Evolutionary conservation across 495 filamentous ascomycete genomes (phyloP).

Genomic region (Hyaloscypha finlandica): DNA sequence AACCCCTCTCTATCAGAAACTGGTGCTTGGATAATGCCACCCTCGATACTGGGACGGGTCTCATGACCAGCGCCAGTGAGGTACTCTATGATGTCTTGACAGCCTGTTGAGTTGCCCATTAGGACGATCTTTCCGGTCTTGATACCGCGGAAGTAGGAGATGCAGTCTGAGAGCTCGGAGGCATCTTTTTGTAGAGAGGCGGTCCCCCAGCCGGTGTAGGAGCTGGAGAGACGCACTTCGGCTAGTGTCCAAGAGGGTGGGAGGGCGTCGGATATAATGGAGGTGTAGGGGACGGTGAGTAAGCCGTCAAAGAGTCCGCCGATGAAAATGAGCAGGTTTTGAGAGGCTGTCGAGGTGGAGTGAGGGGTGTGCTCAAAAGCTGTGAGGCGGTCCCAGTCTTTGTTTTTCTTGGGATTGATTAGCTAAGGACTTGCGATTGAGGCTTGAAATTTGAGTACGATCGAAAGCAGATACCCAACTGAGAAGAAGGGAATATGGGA

Average conservation of each 20-base stretch:
- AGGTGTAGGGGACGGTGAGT: constrained; percentile 64
- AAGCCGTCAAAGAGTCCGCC: constrained; percentile 83
- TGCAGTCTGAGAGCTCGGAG: constrained; percentile 67
- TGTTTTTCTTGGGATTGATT: neutral
- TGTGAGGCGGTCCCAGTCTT: constrained; percentile 39
- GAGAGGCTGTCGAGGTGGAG: constrained; percentile 16
- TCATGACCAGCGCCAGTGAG: constrained; percentile 42
- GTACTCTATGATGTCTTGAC: constrained; percentile 85
- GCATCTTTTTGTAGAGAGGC: constrained; percentile 69
- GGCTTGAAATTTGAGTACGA: neutral
- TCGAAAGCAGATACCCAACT: neutral
- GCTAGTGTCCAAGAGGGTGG: constrained; percentile 66
- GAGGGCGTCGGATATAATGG: constrained; percentile 54
- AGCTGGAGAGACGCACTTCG: constrained; percentile 59
- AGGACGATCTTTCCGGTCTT: constrained; percentile 68
- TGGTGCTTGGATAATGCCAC: constrained; percentile 80
- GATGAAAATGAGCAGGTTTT: constrained; percentile 79
- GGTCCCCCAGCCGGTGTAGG: constrained; percentile 75
- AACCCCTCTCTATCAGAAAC: constrained; percentile 78
- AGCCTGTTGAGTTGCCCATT: constrained; percentile 85
- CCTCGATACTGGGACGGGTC: constrained; percentile 60
- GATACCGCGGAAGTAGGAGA: constrained; percentile 63
- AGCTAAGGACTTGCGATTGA: neutral
- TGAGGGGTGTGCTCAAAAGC: constrained; percentile 58
- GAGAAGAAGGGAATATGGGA: too few species aligned